These are phyloP conservation scores for Rhizopogon rudus DNA, from an alignment of 768 basidiomycete species.

Conservation along the genomic window DNA sequence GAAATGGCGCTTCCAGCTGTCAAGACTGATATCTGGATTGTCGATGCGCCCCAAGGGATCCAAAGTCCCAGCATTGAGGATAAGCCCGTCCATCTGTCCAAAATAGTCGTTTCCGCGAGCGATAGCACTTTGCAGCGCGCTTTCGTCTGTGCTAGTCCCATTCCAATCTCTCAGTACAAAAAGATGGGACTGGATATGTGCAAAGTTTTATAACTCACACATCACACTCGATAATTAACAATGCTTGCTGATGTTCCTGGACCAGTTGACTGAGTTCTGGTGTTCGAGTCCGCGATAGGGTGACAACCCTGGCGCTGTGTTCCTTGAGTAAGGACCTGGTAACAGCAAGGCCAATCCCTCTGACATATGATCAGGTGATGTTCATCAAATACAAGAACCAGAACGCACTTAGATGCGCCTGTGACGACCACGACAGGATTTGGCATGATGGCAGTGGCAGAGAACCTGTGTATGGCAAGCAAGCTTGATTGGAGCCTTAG, in stretches of 20 bases:
- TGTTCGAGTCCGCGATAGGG: conserved; percentile 66
- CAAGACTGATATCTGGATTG: conserved; percentile 42
- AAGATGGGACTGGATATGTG: not conserved
- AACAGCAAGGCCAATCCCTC: conserved; percentile 79
- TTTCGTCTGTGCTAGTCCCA: conserved; percentile 50
- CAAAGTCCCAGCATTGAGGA: conserved; percentile 82
- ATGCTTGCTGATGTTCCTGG: conserved; percentile 28
- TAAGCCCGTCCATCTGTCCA: conserved; percentile 65
- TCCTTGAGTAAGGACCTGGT: conserved; percentile 58
- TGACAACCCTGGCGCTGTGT: conserved; percentile 65
- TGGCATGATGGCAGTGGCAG: conserved; percentile 11
- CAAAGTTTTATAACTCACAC: conserved; percentile 47
- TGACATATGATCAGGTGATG: conserved; percentile 16
- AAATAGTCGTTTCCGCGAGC: conserved; percentile 44
- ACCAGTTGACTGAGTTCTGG: conserved; percentile 56
- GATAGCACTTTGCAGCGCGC: conserved; percentile 52
- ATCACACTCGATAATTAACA: conserved; percentile 65
- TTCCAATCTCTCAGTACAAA: not conserved
- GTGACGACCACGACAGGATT: conserved; percentile 72
- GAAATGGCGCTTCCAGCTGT: conserved; percentile 68
- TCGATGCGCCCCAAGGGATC: conserved; percentile 63
- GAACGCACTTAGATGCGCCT: conserved; percentile 71
- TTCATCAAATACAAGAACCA: not conserved
- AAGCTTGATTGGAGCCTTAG: too few species aligned
- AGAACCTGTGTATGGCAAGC: not conserved